Evolutionary conservation across 371 early-diverging fungal species (phyloP).

Genomic region (Mucor saturninus): DNA sequence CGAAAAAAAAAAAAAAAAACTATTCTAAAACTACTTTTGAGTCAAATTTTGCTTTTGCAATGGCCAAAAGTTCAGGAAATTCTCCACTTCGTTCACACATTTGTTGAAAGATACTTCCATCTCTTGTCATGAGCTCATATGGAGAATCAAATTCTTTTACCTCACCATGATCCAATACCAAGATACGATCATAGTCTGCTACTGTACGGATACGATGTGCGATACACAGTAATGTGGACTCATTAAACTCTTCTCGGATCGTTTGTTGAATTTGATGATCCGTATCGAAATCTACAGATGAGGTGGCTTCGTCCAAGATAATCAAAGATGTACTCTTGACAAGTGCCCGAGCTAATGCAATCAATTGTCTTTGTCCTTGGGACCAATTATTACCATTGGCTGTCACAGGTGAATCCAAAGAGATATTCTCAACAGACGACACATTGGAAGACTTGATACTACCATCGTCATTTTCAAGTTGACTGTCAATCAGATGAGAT

Average conservation of each 20-base stretch:
- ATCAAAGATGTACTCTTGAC: constrained; percentile 74
- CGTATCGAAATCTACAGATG: constrained; percentile 77
- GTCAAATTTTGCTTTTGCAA: constrained; percentile 25
- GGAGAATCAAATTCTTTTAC: constrained; percentile 81
- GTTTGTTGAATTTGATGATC: constrained; percentile 81
- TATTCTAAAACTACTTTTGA: not conserved
- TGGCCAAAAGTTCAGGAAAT: constrained; percentile 45
- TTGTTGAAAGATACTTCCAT: constrained; percentile 61
- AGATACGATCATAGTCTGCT: constrained; percentile 88
- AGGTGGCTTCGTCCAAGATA: constrained; percentile 88
- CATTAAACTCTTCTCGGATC: constrained; percentile 71
- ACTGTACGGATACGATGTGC: constrained; percentile 86
- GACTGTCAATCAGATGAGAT: constrained; percentile 63
- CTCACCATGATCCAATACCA: constrained; percentile 82
- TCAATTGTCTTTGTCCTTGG: constrained; percentile 88
- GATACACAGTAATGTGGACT: constrained; percentile 73
- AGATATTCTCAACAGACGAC: constrained; percentile 18
- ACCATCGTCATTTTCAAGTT: constrained; percentile 32
- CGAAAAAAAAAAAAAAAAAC: no score
- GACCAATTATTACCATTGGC: constrained; percentile 83
- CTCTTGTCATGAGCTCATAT: constrained; percentile 52
- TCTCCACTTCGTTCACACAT: constrained; percentile 77
- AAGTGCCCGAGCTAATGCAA: constrained; percentile 86
- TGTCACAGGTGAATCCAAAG: constrained; percentile 62
- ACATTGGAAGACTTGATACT: not conserved